Evolutionary conservation across 2,329 filamentous ascomycete species (phyloP).

Genomic region (Macrophomina pseudophaseolina): DNA sequence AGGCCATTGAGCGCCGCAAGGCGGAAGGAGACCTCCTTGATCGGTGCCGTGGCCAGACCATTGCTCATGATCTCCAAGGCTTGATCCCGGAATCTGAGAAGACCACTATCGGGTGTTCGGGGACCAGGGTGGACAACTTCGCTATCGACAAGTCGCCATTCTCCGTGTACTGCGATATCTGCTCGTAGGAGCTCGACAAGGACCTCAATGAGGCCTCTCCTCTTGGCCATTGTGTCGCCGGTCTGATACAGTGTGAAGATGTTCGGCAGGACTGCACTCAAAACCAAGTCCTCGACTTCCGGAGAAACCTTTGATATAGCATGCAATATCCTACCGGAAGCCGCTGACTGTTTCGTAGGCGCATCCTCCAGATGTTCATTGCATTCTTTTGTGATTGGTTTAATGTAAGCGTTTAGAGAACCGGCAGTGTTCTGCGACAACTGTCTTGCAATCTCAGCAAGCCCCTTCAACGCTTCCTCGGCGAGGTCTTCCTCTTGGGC

Average conservation of each 20-base stretch:
- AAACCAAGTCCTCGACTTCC: slow-evolving; percentile 59
- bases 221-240: slow-evolving; percentile 65
- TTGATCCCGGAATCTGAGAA: slow-evolving; percentile 48
- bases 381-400: slow-evolving; percentile 68
- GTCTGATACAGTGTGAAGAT: slow-evolving; percentile 66
- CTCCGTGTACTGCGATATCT: slow-evolving; percentile 62
- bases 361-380: slow-evolving; percentile 71
- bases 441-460: slow-evolving; percentile 61
- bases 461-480: slow-evolving; percentile 60
- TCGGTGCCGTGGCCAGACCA: slow-evolving; percentile 50
- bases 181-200: slow-evolving; percentile 63
- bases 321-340: slow-evolving; percentile 65
- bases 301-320: slow-evolving; percentile 61
- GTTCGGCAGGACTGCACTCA: slow-evolving; percentile 62
- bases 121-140: slow-evolving; percentile 31
- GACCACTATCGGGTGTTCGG: slow-evolving; percentile 41
- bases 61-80: slow-evolving; percentile 49
- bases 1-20: slow-evolving; percentile 52
- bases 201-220: slow-evolving; percentile 66
- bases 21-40: slow-evolving; percentile 57
- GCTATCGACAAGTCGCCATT: slow-evolving; percentile 56
- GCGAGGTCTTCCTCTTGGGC: slow-evolving; percentile 70
- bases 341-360: slow-evolving; percentile 70
- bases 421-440: slow-evolving; percentile 57
- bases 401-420: slow-evolving; percentile 60